Conservation (phyloP, 306 rosid genomes). For the Psophocarpus tetragonolobus region DNA sequence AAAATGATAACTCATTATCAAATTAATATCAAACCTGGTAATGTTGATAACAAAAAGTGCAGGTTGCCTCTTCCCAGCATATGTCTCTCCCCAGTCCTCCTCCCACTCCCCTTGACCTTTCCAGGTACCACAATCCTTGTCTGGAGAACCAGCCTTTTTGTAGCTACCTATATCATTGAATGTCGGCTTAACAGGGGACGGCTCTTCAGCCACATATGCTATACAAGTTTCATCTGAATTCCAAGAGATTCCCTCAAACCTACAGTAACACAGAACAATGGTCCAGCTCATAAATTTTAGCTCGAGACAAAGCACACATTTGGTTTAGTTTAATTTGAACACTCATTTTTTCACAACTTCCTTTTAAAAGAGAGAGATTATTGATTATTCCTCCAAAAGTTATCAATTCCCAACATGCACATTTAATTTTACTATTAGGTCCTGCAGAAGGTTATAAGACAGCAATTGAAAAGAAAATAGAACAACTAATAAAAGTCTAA, state of each 20-base stretch:
- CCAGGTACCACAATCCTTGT: conserved; percentile 73
- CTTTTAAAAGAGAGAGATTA: no score
- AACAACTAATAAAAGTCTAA: not conserved
- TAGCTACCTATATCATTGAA: conserved; percentile 63
- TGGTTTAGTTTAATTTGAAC: not conserved
- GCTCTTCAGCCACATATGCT: conserved; percentile 93
- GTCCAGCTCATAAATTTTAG: not conserved
- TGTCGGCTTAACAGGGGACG: conserved; percentile 77
- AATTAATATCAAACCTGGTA: conserved; percentile 51
- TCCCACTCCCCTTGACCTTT: conserved; percentile 90
- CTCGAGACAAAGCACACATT: not conserved
- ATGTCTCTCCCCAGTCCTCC: conserved; percentile 97
- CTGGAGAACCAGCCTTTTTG: conserved; percentile 55
- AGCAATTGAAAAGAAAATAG: not conserved
- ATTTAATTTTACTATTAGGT: not conserved
- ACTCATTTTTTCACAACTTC: not conserved
- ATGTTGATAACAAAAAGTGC: conserved; percentile 72
- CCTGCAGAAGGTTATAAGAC: not conserved
- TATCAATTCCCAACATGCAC: not conserved
- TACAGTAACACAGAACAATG: conserved; percentile 39
- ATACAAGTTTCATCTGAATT: conserved; percentile 68
- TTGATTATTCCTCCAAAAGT: not conserved
- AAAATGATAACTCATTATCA: not conserved
- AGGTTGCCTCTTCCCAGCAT: conserved; percentile 92
- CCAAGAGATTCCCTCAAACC: conserved; percentile 99